These are phyloP conservation scores for Austroboletus niveus DNA, from an alignment of 1,284 basidiomycete species.

Conservation along the genomic window DNA sequence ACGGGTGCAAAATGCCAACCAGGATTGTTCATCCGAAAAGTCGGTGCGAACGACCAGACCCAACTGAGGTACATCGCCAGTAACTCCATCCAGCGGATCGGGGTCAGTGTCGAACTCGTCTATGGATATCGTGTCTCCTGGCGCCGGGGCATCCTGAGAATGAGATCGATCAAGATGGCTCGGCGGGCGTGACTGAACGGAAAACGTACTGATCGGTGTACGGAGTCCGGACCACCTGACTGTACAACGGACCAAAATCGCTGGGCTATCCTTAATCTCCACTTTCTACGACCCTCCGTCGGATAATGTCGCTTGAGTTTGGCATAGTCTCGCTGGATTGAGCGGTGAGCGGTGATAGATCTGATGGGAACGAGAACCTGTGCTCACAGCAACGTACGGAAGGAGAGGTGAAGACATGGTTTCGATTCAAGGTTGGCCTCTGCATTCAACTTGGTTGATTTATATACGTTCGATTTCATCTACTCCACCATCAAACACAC, in stretches of 20 bases:
- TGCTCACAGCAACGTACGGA: conserved; percentile 20
- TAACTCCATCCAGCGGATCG: conserved; percentile 44
- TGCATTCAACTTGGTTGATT: background rate
- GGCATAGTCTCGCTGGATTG: conserved; percentile 36
- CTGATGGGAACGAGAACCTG: background rate
- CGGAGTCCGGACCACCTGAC: conserved; percentile 17
- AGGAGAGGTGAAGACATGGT: conserved; percentile 22
- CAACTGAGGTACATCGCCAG: conserved; percentile 34
- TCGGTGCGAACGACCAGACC: conserved; percentile 70
- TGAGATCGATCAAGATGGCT: conserved; percentile 1
- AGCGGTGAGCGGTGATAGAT: conserved; percentile 6
- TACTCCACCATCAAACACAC: background rate
- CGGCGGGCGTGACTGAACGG: background rate
- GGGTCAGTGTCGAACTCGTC: conserved; percentile 43
- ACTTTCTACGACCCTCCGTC: conserved; percentile 40
- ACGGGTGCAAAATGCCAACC: conserved; percentile 51
- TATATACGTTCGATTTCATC: background rate
- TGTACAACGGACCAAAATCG: conserved; percentile 37
- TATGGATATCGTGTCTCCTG: conserved; percentile 26
- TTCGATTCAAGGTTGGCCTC: background rate
- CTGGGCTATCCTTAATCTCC: conserved; percentile 38
- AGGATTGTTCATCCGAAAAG: conserved; percentile 62
- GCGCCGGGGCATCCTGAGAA: conserved; percentile 10
- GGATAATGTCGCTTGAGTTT: conserved; percentile 35
- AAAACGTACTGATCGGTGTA: conserved; percentile 3